Evolutionary conservation across 768 basidiomycete species (phyloP).

Genomic region (Mycena albidolilacea): DNA sequence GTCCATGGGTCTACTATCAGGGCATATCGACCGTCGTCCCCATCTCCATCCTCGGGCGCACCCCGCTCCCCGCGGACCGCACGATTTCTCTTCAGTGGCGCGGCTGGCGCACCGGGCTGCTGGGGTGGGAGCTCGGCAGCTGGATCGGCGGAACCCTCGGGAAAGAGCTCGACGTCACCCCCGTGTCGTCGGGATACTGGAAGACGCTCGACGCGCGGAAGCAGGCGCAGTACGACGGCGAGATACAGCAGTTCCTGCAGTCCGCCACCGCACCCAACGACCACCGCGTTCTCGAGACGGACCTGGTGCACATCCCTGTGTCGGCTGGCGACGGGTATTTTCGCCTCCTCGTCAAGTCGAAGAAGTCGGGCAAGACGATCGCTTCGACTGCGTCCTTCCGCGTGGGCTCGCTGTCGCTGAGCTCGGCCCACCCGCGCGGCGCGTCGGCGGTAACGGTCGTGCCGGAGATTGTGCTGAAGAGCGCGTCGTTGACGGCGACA

Average conservation of each 20-base stretch:
- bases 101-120: slow-evolving; percentile 42
- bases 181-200: slow-evolving; percentile 54
- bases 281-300: slow-evolving; percentile 52
- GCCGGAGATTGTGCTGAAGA: slow-evolving; percentile 34
- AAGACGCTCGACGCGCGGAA: slow-evolving; percentile 47
- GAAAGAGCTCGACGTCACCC: slow-evolving; percentile 60
- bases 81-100: slow-evolving; percentile 53
- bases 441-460: slow-evolving; percentile 43
- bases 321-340: slow-evolving; percentile 53
- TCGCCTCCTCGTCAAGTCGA: slow-evolving; percentile 52
- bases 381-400: slow-evolving; percentile 49
- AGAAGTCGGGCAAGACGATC: slow-evolving; percentile 50
- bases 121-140: slow-evolving; percentile 26
- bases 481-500: slow-evolving; percentile 23
- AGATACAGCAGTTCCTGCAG: slow-evolving; percentile 54
- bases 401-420: slow-evolving; percentile 57
- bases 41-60: slow-evolving; percentile 43
- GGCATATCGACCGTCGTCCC: slow-evolving; percentile 57
- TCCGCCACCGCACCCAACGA: slow-evolving; percentile 43
- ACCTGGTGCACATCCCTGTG: slow-evolving; percentile 52
- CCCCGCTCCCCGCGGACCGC: slow-evolving; percentile 34
- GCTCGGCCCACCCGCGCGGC: slow-evolving; percentile 55
- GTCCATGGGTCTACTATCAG: slow-evolving; percentile 54
- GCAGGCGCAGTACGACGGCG: slow-evolving; percentile 40
- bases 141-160: slow-evolving; percentile 48